Base-by-base conservation (phyloP, 345 rosid genomes). In the Brassica incana region DNA sequence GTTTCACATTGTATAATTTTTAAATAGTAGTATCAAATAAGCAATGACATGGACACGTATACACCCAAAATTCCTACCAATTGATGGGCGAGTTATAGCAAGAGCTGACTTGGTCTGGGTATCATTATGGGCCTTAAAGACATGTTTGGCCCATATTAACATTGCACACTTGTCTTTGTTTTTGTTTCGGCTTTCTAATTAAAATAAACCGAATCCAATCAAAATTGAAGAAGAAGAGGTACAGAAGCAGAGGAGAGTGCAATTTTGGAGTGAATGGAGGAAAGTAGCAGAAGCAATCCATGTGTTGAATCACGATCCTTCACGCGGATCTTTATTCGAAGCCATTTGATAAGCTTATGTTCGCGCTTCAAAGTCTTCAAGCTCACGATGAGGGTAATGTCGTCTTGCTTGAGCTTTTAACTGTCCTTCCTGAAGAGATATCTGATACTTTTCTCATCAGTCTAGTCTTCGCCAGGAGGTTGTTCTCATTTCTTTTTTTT, bases 201-300 rank as follows among this genome's bases (percentile, higher is more conserved):
- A 56, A 14, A 12, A 14, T 7, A 60, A 68, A 36, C 15, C 6
- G 66, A 50, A 52, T 71, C 35, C 60, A 77, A 77, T 63, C 23
- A 20, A 20, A 20, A n/a, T 8, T 35, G 3, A 12, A 18, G 1
- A 25, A n/a, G 67, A 45, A 62, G 16, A 29, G 12, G 56, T 29
- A 23, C n/a, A 38, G 29, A 38, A 58, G 81, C 32, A 69, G 75
- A 80, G 16, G 61, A 66, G 71, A 58, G 76, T 62, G 79, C 40
- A 56, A 64, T 38, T 40, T 14, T 8, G 72, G 72, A 74, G 75
- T 69, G 69, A 69, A 88, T 90, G 97, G 97, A 85, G 90, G 79
- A 88, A 89, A 88, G 95, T 92, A 43, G 98, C 93, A 5, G 90
- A 95, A 83, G 99, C 99, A 12, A 92, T 95, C 72, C 97, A 84